Conservation (phyloP, 2,329 filamentous ascomycete genomes). For the Talaromyces islandicus region DNA sequence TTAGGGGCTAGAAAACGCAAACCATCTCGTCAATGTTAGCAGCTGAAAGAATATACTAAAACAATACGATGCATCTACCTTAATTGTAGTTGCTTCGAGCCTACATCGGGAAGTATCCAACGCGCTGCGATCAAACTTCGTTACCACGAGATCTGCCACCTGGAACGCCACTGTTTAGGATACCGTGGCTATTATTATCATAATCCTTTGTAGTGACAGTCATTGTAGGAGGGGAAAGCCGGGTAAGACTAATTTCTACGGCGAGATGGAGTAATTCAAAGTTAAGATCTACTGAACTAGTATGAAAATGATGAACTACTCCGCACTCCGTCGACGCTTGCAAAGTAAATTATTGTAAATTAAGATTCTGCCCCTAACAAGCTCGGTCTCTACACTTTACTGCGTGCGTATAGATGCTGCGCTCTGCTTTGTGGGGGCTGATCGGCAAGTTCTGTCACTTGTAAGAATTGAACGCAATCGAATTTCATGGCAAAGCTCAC, state of each 20-base stretch:
- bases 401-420: neutral
- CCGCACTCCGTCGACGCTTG: too few species aligned
- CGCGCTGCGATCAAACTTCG: neutral
- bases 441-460: neutral
- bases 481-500: neutral
- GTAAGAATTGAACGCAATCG: neutral
- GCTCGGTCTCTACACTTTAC: neutral
- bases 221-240: neutral
- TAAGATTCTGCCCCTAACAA: neutral
- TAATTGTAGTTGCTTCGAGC: neutral
- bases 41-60: neutral
- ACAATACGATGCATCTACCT: neutral
- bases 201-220: neutral
- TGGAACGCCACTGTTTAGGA: neutral
- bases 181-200: neutral
- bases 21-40: neutral
- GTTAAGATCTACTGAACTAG: neutral
- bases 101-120: neutral
- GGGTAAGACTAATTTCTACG: neutral
- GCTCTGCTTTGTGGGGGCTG: neutral
- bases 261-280: neutral
- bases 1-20: neutral
- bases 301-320: neutral
- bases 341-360: neutral
- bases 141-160: too few species aligned